Evolutionary conservation across 2,329 filamentous ascomycete species (phyloP).

Genomic region (Epichloe scottii): DNA sequence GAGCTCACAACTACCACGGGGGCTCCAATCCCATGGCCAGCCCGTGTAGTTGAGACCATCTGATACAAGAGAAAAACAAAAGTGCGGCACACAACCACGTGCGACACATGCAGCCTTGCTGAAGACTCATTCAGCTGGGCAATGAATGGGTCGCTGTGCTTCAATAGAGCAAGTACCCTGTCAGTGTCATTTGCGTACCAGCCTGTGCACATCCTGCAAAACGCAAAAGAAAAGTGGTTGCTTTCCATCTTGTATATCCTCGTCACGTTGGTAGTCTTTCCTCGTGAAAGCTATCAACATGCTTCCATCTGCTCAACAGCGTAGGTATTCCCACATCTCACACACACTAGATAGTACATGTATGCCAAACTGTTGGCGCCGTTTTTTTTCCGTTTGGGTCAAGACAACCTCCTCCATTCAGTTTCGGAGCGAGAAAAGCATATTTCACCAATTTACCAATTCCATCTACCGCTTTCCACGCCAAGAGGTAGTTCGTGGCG

Average conservation of each 20-base stretch:
- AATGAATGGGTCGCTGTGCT: background rate
- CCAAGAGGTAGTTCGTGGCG: too few relatives aligned
- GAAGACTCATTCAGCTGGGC: background rate
- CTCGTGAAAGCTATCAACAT: background rate
- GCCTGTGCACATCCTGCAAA: background rate
- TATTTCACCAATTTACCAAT: background rate
- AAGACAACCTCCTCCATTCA: background rate
- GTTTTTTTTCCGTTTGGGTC: background rate
- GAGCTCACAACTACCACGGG: background rate
- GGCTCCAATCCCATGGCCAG: background rate
- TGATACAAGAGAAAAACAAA: background rate
- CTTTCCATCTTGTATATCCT: background rate
- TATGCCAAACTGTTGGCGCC: slow-evolving; percentile 3
- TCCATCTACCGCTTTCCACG: background rate
- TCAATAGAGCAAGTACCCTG: background rate
- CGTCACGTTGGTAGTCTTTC: background rate
- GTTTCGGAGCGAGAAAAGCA: background rate
- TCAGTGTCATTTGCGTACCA: background rate
- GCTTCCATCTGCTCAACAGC: background rate
- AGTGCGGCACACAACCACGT: background rate
- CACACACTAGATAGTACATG: slow-evolving; percentile 5
- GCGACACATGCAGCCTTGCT: background rate
- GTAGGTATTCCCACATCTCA: background rate
- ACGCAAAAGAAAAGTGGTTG: background rate
- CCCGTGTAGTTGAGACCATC: background rate